phyloP scores from a whole-genome alignment of 1,284 basidiomycete genomes.

The Salmacisia buchloeana region DNA sequence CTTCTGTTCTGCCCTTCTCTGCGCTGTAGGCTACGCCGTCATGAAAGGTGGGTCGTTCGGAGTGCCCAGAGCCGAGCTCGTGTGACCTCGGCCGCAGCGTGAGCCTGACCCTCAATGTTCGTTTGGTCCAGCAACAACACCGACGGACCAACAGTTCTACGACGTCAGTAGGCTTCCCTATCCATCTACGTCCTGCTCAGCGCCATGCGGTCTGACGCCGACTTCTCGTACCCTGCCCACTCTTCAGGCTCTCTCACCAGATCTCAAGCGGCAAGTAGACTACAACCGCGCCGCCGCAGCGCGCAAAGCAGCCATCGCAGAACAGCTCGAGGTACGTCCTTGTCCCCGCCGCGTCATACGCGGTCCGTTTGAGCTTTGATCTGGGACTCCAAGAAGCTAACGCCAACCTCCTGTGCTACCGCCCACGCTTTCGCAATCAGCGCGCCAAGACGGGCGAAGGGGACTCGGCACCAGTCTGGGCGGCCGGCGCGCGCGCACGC shows the following conservation, averaged over 20 bases:
- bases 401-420: not conserved
- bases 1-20: not conserved
- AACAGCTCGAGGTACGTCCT: slow-evolving; percentile 33
- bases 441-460: slow-evolving; percentile 23
- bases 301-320: slow-evolving; percentile 35
- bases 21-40: slow-evolving; percentile 31
- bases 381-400: not conserved
- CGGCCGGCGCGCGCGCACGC: slow-evolving; percentile 21
- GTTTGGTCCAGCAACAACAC: slow-evolving; percentile 29
- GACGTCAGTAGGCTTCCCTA: slow-evolving; percentile 20
- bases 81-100: too few relatives aligned
- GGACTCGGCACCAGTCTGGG: slow-evolving; percentile 31
- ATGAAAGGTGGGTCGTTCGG: slow-evolving; percentile 33
- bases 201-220: not conserved
- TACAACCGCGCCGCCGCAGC: slow-evolving; percentile 24
- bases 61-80: too few relatives aligned
- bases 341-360: not conserved
- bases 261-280: slow-evolving; percentile 40
- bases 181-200: not conserved
- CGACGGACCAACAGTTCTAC: slow-evolving; percentile 43
- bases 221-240: not conserved
- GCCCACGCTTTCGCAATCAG: slow-evolving; percentile 10
- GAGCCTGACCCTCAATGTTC: too few relatives aligned
- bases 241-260: slow-evolving; percentile 28
- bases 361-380: not conserved